Evolutionary conservation across 2,329 filamentous ascomycete species (phyloP).

Genomic region (Diaporthe sp.): DNA sequence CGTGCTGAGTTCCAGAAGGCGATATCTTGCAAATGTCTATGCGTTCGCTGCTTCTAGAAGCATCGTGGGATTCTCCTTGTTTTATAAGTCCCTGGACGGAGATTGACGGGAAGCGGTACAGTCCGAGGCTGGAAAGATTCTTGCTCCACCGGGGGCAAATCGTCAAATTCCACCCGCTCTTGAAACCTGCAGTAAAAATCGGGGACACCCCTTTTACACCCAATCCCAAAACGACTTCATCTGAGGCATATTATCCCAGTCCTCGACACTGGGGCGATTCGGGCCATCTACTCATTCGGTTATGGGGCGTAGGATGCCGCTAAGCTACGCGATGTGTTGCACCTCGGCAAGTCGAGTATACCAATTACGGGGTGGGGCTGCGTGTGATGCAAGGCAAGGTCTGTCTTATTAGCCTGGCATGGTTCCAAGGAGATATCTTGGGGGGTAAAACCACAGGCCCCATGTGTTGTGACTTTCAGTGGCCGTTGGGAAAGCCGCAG

Average conservation of each 20-base stretch:
- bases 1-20: background rate
- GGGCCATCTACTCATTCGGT: conserved; percentile 5
- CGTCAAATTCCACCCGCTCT: conserved; percentile 9
- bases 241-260: conserved; percentile 9
- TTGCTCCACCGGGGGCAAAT: conserved; percentile 18
- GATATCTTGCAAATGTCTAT: background rate
- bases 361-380: background rate
- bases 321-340: conserved; percentile 6
- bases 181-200: conserved; percentile 19
- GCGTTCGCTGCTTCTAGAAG: background rate
- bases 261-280: conserved; percentile 11
- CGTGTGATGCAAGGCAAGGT: background rate
- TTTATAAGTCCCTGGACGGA: background rate
- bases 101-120: background rate
- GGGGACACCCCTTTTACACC: background rate
- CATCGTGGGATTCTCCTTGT: background rate
- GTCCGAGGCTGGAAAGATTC: conserved; percentile 16
- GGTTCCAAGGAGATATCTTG: background rate
- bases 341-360: conserved; percentile 3
- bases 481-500: background rate
- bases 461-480: background rate
- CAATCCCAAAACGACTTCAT: conserved; percentile 12
- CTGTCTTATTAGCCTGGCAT: background rate
- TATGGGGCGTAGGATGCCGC: conserved; percentile 22
- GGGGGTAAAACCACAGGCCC: background rate